phyloP scores from a whole-genome alignment of 441 rosid genomes.

The Raphanus hybrid region DNA sequence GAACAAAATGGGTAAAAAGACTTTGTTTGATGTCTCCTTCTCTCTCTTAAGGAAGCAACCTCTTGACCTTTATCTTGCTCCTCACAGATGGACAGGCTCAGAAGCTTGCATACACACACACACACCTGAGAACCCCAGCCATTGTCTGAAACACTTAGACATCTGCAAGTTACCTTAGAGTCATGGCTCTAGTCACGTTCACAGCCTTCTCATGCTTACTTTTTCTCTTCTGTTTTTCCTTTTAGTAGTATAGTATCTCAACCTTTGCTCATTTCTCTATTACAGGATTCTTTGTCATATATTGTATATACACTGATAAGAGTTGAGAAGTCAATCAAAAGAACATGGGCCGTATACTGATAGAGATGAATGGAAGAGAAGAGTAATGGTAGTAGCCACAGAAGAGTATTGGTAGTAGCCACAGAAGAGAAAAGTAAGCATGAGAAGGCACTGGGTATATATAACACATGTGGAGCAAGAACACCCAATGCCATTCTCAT shows the following conservation, averaged over 20 bases:
- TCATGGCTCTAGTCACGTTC: conserved; percentile 75
- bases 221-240: conserved; percentile 79
- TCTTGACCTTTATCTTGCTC: conserved; percentile 52
- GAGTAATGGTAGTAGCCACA: no score
- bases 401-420: no score
- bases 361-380: no score
- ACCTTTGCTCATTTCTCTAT: conserved; percentile 67
- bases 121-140: conserved; percentile 84
- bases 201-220: conserved; percentile 71
- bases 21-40: no score
- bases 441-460: no score
- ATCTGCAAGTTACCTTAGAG: conserved; percentile 84
- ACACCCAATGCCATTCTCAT: no score
- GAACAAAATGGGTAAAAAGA: no score
- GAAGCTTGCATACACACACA: conserved; percentile 63
- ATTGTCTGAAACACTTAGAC: conserved; percentile 87
- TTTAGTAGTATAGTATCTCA: conserved; percentile 48
- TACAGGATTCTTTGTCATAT: conserved; percentile 48
- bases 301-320: conserved; percentile 10
- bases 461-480: no score
- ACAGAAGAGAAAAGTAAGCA: no score
- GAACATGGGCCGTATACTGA: no score
- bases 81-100: conserved; percentile 58
- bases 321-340: no score
- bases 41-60: conserved; percentile 26